A percentile compares a stretch with the other conserved stretches of the same genome.
phyloP scores from a whole-genome alignment of 2,329 filamentous ascomycete genomes.

The Aplosporella prunicola region DNA sequence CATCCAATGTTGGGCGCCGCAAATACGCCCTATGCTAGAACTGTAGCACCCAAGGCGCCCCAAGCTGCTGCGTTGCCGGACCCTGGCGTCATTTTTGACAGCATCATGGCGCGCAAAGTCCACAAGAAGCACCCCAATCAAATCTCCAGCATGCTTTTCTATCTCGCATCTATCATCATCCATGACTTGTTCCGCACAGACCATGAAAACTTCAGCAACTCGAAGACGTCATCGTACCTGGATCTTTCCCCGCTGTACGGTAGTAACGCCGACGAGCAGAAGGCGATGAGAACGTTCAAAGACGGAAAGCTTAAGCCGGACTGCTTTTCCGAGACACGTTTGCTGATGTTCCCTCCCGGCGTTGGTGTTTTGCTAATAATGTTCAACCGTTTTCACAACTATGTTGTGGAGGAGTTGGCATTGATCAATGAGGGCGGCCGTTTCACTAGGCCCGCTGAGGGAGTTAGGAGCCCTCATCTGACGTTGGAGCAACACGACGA shows the following conservation, averaged over 20 bases:
- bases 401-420: slow-evolving; percentile 68
- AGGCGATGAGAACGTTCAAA: slow-evolving; percentile 53
- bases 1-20: slow-evolving; percentile 56
- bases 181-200: slow-evolving; percentile 57
- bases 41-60: slow-evolving; percentile 48
- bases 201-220: slow-evolving; percentile 52
- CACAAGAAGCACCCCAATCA: slow-evolving; percentile 58
- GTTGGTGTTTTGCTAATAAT: slow-evolving; percentile 59
- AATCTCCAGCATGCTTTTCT: slow-evolving; percentile 68
- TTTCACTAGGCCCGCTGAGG: slow-evolving; percentile 54
- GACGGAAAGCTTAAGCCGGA: slow-evolving; percentile 64
- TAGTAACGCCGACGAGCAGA: slow-evolving; percentile 56
- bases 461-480: slow-evolving; percentile 13
- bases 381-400: slow-evolving; percentile 73
- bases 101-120: slow-evolving; percentile 53
- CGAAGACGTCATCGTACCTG: slow-evolving; percentile 63
- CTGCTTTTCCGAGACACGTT: slow-evolving; percentile 56
- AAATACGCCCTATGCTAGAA: slow-evolving; percentile 58
- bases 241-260: slow-evolving; percentile 67
- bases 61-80: slow-evolving; percentile 55
- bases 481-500: slow-evolving; percentile 32
- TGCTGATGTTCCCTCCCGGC: slow-evolving; percentile 58
- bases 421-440: slow-evolving; percentile 77
- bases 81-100: slow-evolving; percentile 58
- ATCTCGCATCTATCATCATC: slow-evolving; percentile 59